These are phyloP conservation scores for Boletus bicolor DNA, from an alignment of 768 basidiomycete species.

Conservation along the genomic window DNA sequence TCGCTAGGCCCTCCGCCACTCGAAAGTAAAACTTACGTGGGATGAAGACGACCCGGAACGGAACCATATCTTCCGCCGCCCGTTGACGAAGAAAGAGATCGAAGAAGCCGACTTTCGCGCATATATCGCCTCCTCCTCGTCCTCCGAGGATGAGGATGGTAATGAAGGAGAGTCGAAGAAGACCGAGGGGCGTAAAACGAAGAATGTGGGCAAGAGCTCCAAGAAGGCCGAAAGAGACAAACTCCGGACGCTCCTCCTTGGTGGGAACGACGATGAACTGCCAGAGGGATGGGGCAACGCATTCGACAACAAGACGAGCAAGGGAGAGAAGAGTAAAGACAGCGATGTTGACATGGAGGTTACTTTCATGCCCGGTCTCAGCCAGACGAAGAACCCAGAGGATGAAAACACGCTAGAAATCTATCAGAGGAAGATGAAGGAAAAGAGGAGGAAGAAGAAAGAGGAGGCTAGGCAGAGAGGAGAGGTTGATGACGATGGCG, in stretches of 20 bases:
- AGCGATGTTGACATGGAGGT: conserved; percentile 86
- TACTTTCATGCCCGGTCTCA: conserved; percentile 87
- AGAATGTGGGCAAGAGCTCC: conserved; percentile 19
- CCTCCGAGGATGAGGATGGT: conserved; percentile 41
- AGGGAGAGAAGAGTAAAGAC: background rate
- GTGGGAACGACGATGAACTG: conserved; percentile 59
- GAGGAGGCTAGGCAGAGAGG: conserved; percentile 50
- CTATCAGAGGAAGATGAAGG: conserved; percentile 87
- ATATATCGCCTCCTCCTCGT: conserved; percentile 69
- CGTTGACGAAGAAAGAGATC: conserved; percentile 78
- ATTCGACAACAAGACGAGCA: conserved; percentile 22
- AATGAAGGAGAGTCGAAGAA: background rate
- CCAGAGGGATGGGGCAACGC: conserved; percentile 82
- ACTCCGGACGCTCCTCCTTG: conserved; percentile 74
- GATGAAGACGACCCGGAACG: conserved; percentile 95
- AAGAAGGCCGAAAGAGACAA: conserved; percentile 56
- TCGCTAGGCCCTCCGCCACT: conserved; percentile 87
- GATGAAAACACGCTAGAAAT: conserved; percentile 88
- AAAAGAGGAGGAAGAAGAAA: conserved; percentile 82
- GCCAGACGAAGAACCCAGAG: conserved; percentile 45
- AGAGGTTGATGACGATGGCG: conserved; percentile 21
- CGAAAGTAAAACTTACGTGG: conserved; percentile 98
- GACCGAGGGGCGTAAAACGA: conserved; percentile 8
- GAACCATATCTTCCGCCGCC: conserved; percentile 71
- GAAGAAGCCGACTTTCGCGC: conserved; percentile 89